phyloP scores from a whole-genome alignment of 257 asterid species.

The Nicotiana knightiana region DNA sequence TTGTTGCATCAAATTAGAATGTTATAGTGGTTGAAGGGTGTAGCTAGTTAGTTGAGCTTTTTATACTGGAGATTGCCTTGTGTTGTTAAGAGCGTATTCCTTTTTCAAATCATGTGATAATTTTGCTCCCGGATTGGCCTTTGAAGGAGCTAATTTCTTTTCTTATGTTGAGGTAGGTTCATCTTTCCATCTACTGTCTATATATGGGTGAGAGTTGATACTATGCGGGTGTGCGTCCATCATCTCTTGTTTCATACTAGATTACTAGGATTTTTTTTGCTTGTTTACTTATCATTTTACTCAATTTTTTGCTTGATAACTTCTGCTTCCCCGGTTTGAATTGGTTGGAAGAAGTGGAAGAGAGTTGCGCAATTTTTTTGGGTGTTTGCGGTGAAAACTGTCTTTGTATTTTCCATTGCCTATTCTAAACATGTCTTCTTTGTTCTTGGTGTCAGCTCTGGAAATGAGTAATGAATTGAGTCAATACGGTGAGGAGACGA shows the following conservation, averaged over 20 bases:
- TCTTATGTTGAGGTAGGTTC: background rate
- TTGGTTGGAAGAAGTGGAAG: too few relatives aligned
- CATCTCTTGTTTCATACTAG: background rate
- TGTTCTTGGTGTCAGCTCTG: too few relatives aligned
- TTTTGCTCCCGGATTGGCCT: background rate
- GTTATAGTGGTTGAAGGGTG: background rate
- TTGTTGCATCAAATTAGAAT: background rate
- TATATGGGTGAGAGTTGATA: background rate
- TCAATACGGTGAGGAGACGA: too few relatives aligned
- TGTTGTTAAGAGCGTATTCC: background rate
- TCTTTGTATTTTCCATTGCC: background rate
- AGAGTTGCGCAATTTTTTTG: too few relatives aligned
- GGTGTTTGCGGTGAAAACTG: too few relatives aligned
- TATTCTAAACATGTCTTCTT: too few relatives aligned
- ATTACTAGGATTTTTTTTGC: background rate
- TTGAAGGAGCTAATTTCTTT: background rate
- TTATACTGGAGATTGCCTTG: background rate
- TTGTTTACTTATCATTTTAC: background rate
- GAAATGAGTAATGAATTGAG: too few relatives aligned
- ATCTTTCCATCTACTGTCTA: background rate
- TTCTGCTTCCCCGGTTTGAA: too few relatives aligned
- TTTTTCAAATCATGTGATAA: background rate
- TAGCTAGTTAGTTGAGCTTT: background rate
- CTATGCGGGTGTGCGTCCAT: background rate
- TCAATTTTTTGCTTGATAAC: background rate